Evolutionary conservation across 2,329 filamentous ascomycete genomes (phyloP), one percentile per base, ranked within the genome.

Genomic region (Macrophomina tecta): DNA sequence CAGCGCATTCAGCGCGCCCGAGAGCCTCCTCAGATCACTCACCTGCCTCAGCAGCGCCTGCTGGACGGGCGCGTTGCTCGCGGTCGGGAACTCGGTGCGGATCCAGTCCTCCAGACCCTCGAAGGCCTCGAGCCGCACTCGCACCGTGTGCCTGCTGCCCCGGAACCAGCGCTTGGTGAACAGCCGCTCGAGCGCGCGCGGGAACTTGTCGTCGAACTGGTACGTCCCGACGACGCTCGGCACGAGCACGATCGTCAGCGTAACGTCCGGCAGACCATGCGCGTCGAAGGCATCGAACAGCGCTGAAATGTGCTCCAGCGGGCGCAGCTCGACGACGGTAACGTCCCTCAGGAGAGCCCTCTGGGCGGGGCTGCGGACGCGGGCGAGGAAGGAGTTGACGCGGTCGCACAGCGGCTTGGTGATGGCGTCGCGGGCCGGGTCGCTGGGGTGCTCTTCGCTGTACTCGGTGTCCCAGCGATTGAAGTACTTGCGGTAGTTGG

Each of bases 401-500:
- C 63, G 63, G 32, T 55, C 63, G 38, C 38, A 51, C n/a, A 65
- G 32, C 40, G 63, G 63, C 52, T 65, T 65, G 63, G 51, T 40
- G 51, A 65, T 56, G 40, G 45, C 45, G 63, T 65, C 63, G 58
- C 58, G 42, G 9, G 42, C 42, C 8, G 58, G 42, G 18, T 58
- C 63, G 52, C 42, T 53, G 18, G 63, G 63, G 52, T 56, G 45
- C 42, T 65, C 63, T 45, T 65, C 63, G 63, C 52, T 65, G 51
- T 58, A 65, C 63, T 65, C 63, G n/a, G 63, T 65, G 52, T 65
- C 63, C 63, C 63, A 65, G 52, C 63, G 63, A 45, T 65, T 58
- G 42, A 65, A 58, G 63, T 65, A 65, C 63, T 65, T 65, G 63
- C 63, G 63, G 30, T 58, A 65, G 52, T 65, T 65, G 40, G 63